Percentiles rank a stretch among this genome's conserved stretches.
Conservation (phyloP, 176 grass and related monocot species). For the Cenchrus fungigraminus region DNA sequence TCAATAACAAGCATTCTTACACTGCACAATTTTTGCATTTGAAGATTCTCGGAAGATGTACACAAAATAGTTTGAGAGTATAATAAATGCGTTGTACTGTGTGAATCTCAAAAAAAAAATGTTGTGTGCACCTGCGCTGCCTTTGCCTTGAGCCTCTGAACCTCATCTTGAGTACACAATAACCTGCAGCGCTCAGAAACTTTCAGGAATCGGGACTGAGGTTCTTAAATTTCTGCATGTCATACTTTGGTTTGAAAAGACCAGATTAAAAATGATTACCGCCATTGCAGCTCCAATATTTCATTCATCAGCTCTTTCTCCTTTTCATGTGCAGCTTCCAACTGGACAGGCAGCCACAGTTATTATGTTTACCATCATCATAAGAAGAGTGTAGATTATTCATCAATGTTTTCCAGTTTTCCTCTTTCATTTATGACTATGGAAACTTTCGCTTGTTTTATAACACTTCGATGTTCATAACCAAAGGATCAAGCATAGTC, state of each 20-base stretch:
- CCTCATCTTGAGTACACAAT: slow-evolving; percentile 73
- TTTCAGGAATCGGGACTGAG: neutral
- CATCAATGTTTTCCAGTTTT: neutral
- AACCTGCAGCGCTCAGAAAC: slow-evolving; percentile 54
- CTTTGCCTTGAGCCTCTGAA: slow-evolving; percentile 83
- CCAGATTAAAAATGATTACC: slow-evolving; percentile 53
- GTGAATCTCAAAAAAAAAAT: too few relatives aligned
- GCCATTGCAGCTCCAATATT: slow-evolving; percentile 78
- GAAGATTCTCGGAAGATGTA: neutral
- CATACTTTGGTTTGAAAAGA: slow-evolving; percentile 24
- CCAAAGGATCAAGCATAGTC: slow-evolving; percentile 12
- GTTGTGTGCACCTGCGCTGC: slow-evolving; percentile 51
- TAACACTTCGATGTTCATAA: slow-evolving; percentile 5
- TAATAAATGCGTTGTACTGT: neutral
- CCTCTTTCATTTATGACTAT: neutral
- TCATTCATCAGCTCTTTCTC: slow-evolving; percentile 85
- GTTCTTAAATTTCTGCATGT: neutral
- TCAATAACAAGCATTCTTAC: neutral
- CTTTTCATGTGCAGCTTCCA: slow-evolving; percentile 80
- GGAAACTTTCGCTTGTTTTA: neutral
- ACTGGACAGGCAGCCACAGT: slow-evolving; percentile 42
- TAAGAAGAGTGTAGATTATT: neutral
- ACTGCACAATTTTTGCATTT: neutral
- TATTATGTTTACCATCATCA: slow-evolving; percentile 11
- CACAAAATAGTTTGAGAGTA: neutral